phyloP scores from a whole-genome alignment of 805 yeast species.

The Lipomyces sp. region DNA sequence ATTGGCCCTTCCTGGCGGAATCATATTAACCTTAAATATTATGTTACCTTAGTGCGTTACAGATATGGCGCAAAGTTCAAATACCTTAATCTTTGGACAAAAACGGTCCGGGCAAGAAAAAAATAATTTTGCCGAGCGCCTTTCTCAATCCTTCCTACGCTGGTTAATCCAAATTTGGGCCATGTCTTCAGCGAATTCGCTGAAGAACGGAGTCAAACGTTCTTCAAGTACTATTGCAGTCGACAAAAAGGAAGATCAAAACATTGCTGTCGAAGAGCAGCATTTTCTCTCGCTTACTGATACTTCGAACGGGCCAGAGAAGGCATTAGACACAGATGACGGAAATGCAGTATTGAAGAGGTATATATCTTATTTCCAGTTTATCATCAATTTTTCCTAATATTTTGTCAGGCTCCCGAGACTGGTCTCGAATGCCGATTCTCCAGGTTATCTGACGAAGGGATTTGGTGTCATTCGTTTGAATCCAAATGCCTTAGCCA shows the following conservation, averaged over 20 bases:
- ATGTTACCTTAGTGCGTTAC: background rate
- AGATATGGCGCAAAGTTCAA: slow-evolving; percentile 2
- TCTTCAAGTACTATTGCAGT: too few species aligned
- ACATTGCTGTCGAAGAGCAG: background rate
- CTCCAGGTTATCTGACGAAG: slow-evolving; percentile 9
- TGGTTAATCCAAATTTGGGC: background rate
- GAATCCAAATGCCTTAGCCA: slow-evolving; percentile 16
- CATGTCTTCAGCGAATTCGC: background rate
- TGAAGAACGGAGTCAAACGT: background rate
- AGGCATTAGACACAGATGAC: background rate
- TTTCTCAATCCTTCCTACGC: background rate
- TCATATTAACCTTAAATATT: background rate
- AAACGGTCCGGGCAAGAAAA: too few species aligned
- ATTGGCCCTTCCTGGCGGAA: background rate
- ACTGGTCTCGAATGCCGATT: slow-evolving; percentile 10
- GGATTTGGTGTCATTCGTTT: slow-evolving; percentile 23
- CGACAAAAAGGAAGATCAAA: background rate
- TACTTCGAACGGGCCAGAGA: background rate
- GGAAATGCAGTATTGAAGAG: slow-evolving; percentile 2
- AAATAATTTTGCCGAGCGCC: too few species aligned
- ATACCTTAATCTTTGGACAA: background rate
- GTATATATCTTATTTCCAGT: background rate
- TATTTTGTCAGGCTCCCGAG: background rate
- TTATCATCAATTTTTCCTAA: background rate
- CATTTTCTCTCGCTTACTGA: slow-evolving; percentile 2